Conservation (phyloP, 1,139 yeast species). For the Saccharomyces hybrid region DNA sequence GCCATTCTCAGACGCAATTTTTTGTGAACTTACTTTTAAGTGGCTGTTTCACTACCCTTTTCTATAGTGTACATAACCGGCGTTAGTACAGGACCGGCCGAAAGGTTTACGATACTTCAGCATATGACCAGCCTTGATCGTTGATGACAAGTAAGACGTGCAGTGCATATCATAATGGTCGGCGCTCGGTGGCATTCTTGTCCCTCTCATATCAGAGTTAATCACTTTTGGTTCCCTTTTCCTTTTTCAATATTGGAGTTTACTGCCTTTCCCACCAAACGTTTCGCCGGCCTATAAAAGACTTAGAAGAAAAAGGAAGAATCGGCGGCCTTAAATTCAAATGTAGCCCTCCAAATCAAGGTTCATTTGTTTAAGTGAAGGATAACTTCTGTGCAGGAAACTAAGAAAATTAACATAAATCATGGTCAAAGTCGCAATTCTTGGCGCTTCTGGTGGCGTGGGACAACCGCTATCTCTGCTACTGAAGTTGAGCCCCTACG, state of each 20-base stretch:
- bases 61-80: neutral
- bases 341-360: neutral
- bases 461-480: slow-evolving; percentile 69
- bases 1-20: neutral
- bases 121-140: neutral
- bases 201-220: neutral
- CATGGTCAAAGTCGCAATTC: slow-evolving; percentile 60
- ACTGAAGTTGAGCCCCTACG: slow-evolving; percentile 49
- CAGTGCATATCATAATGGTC: no score
- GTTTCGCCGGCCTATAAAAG: neutral
- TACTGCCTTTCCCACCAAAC: neutral
- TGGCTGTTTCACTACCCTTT: neutral
- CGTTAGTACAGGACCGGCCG: neutral
- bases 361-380: no score
- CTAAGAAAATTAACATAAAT: neutral
- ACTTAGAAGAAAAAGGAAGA: neutral
- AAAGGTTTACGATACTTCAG: neutral
- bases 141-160: no score
- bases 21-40: no score
- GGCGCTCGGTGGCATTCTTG: no score
- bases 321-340: neutral
- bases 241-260: neutral
- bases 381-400: neutral
- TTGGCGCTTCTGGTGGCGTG: slow-evolving; percentile 79
- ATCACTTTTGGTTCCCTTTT: neutral